Conservation (phyloP, 495 filamentous ascomycete genomes). For the Filosporella fistucella region DNA sequence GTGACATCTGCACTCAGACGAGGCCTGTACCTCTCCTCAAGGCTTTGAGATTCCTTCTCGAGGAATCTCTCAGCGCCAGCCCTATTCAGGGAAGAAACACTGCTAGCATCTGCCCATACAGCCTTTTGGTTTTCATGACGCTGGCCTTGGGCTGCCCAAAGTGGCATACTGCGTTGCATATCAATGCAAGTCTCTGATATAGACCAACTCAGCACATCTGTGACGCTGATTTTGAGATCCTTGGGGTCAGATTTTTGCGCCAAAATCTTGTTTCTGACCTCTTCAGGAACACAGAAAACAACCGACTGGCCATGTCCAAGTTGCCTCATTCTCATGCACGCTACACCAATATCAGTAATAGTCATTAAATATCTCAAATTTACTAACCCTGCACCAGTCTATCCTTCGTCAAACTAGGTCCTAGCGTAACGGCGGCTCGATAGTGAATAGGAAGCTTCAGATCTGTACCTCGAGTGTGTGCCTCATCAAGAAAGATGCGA, state of each 20-base stretch:
- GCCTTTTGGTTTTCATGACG: slow-evolving; percentile 32
- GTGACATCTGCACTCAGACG: not conserved
- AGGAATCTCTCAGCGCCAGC: not conserved
- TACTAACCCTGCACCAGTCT: slow-evolving; percentile 66
- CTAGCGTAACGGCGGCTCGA: slow-evolving; percentile 65
- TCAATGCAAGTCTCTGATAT: slow-evolving; percentile 53
- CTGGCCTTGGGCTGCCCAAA: slow-evolving; percentile 58
- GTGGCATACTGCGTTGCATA: slow-evolving; percentile 39
- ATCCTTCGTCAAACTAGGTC: slow-evolving; percentile 64
- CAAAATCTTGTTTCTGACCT: slow-evolving; percentile 33
- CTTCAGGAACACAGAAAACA: slow-evolving; percentile 48
- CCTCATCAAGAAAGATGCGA: slow-evolving; percentile 70
- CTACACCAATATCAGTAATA: slow-evolving; percentile 31
- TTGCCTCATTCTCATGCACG: slow-evolving; percentile 64
- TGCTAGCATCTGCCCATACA: not conserved
- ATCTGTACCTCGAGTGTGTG: slow-evolving; percentile 73
- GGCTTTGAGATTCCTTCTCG: slow-evolving; percentile 29
- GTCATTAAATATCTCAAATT: slow-evolving; percentile 6
- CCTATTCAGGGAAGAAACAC: not conserved
- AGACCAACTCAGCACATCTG: slow-evolving; percentile 54
- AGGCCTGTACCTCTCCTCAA: slow-evolving; percentile 14
- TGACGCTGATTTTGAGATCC: slow-evolving; percentile 27
- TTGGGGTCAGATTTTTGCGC: not conserved
- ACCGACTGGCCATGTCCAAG: slow-evolving; percentile 61
- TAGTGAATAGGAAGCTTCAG: slow-evolving; percentile 56